phyloP scores from a whole-genome alignment of 345 rosid genomes.

The Eucalyptus marginata region DNA sequence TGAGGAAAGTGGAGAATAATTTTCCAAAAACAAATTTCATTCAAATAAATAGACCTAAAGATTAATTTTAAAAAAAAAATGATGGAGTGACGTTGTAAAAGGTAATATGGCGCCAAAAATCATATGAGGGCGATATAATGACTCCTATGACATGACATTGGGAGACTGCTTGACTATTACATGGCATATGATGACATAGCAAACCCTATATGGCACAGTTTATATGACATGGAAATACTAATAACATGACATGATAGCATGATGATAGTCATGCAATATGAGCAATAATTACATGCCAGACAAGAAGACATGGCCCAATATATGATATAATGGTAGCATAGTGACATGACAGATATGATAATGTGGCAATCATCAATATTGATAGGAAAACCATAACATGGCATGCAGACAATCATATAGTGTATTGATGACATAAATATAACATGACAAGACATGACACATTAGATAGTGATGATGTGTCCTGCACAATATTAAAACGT shows the following conservation, averaged over 20 bases:
- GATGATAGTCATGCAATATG: neutral
- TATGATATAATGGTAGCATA: neutral
- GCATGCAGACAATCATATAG: neutral
- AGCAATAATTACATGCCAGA: neutral
- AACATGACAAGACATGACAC: neutral
- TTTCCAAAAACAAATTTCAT: neutral
- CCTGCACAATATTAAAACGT: neutral
- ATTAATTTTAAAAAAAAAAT: no score
- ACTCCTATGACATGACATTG: neutral
- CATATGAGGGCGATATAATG: neutral
- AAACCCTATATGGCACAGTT: neutral
- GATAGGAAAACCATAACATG: neutral
- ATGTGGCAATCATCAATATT: neutral
- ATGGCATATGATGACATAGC: neutral
- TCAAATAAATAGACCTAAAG: neutral
- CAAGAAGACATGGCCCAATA: neutral
- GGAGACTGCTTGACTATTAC: neutral
- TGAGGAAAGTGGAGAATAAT: neutral
- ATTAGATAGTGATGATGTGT: neutral
- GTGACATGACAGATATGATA: neutral
- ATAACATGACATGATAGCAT: neutral
- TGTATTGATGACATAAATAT: neutral
- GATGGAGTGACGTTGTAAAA: neutral
- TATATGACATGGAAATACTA: neutral
- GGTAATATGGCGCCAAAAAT: neutral